Base-by-base conservation (phyloP, 768 basidiomycete species). In the Russula earlei region DNA sequence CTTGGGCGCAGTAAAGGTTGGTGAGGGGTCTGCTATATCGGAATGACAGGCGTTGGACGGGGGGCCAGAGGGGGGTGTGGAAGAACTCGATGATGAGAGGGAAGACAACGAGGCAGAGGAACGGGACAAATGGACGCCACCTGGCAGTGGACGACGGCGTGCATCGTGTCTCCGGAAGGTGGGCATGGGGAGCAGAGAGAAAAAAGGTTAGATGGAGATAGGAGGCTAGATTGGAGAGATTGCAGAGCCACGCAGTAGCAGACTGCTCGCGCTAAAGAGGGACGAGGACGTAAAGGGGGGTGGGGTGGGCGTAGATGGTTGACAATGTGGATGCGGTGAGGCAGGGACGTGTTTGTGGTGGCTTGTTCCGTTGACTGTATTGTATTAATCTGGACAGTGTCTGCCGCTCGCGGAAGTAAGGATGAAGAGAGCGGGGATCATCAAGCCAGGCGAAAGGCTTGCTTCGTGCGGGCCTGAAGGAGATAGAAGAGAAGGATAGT, bases 11-110 rank as follows among this genome's bases (percentile, higher is more conserved):
- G 55, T 27, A 41, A 49, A 58, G 41, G 63, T 59, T 57, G 70
- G 67, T 60, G 69, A 62, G 61, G 69, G 69, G n/a, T 63, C 62
- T 64, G 62, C 65, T 67, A 72, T 71, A 69, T 75, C 73, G 63
- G 74, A 73, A 66, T 65, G 68, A 56, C 66, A 69, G 51, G 70
- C 66, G 62, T 64, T 67, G 55, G 73, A 68, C 58, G 67, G 66
- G 49, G 67, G 62, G 46, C 66, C 67, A 63, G 68, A 68, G 61
- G 67, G 72, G 61, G 69, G 66, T 70, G 72, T 72, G 63, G 72
- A 70, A 54, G 73, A 67, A 58, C 67, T 67, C 57, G 75, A 70
- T 64, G 76, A 71, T 61, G 72, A 66, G 65, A 77, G 73, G 67
- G 75, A 72, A 31, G 72, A 69, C 56, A 70, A 68, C 43, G 74